Base-by-base conservation (phyloP, 2,329 filamentous ascomycete genomes). In the Cercospora sp. region DNA sequence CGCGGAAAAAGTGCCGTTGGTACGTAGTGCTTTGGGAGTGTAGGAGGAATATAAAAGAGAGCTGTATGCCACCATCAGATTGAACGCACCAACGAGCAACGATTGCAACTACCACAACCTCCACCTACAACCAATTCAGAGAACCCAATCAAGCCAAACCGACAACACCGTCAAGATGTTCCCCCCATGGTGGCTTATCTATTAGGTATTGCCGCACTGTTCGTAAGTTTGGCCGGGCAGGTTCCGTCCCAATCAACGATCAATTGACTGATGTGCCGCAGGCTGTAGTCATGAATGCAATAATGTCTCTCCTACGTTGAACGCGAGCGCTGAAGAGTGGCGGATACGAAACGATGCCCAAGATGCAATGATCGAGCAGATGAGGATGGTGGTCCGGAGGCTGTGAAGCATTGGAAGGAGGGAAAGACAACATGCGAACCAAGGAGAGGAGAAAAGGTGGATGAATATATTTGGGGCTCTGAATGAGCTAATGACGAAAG, bases 171-270 rank as follows among this genome's bases (percentile, higher is more conserved):
- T 18, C 30, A 64, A 64, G 10, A 64, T 64, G 62, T 30, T 64
- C n/a, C 31, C 31, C 31, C 62, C 62, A 64, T 64, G 62, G 62
- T 64, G 62, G 62, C 62, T 64, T 58, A 58, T 64, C 62, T 64
- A 28, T 33, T 64, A 64, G 62, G 48, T 36, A 31, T 64, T 20
- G 53, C 31, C 23, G 62, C 53, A n/a, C 33, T 64, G 13, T 58
- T 64, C n/a, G 62, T 64, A 5, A 57, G 62, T 59, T 23, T 23
- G 9, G 12, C 48, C 20, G 3, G 20, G 9, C 48, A 53, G 4
- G 18, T n/a, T 26, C 10, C 8, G 20, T n/a, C 18, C 5, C 10
- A 26, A 8, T 20, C 9, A 26, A 48, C 28, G 26, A 30, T 16
- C 28, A 23, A 30, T 26, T 9, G 12, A 39, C 30, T 53, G 42